Percentiles rank a stretch among this genome's conserved stretches.
phyloP scores from a whole-genome alignment of 306 rosid species.

The Cicer pinnatifidum region DNA sequence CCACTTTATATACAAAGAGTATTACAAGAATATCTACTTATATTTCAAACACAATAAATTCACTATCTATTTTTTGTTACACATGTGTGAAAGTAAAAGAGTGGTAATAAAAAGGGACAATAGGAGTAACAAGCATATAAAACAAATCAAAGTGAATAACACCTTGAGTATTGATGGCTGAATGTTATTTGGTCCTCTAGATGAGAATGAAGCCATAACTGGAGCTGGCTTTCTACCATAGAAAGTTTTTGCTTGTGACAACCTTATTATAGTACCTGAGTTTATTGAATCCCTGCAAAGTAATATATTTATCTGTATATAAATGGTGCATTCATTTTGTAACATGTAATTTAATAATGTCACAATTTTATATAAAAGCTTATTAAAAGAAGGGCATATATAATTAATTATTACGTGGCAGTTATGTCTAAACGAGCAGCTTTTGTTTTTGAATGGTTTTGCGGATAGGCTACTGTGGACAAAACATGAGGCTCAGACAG shows the following conservation, averaged over 20 bases:
- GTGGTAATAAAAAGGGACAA: no score
- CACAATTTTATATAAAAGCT: not conserved
- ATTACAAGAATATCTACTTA: no score
- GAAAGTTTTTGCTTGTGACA: conserved; percentile 35
- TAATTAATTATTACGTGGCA: conserved; percentile 29
- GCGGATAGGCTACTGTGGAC: conserved; percentile 35
- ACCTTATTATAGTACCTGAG: conserved; percentile 22
- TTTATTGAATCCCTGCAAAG: conserved; percentile 35
- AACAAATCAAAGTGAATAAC: not conserved
- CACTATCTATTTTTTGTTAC: no score
- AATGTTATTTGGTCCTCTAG: conserved; percentile 47
- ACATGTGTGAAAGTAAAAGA: no score
- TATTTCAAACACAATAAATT: no score
- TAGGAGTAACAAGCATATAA: no score
- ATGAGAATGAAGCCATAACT: conserved; percentile 49
- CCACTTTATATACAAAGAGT: no score
- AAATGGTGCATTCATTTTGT: not conserved
- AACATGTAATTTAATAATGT: not conserved
- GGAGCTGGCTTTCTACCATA: conserved; percentile 46
- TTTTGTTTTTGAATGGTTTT: not conserved
- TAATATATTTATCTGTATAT: not conserved
- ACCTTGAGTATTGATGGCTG: conserved; percentile 50
- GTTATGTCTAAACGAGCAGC: not conserved
- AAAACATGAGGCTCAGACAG: conserved; percentile 60
- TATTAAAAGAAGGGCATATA: no score